These are phyloP conservation scores for Intubia oerlemansii DNA, from an alignment of 2,329 filamentous ascomycete species.

Conservation along the genomic window DNA sequence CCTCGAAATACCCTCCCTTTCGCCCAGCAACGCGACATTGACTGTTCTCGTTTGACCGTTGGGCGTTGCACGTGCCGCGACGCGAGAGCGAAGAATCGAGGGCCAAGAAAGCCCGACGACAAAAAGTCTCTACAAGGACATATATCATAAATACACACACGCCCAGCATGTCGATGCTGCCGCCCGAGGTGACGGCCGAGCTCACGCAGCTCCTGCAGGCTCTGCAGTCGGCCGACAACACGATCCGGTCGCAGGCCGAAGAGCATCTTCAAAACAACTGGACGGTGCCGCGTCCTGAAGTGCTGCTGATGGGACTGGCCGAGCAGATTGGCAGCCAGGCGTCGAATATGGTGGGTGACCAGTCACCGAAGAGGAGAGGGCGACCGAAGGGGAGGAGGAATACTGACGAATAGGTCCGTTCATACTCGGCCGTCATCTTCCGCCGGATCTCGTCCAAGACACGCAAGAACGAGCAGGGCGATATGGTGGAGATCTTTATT, in stretches of 20 bases:
- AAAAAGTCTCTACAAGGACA: too few relatives aligned
- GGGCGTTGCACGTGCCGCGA: too few relatives aligned
- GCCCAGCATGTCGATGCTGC: slow-evolving; percentile 56
- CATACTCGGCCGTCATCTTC: slow-evolving; percentile 86
- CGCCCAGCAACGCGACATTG: not conserved
- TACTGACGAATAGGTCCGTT: slow-evolving; percentile 58
- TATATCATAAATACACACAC: not conserved
- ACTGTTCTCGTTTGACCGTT: too few relatives aligned
- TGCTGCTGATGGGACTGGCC: slow-evolving; percentile 80
- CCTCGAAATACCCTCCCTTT: too few relatives aligned
- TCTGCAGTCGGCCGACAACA: slow-evolving; percentile 78
- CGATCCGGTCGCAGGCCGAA: slow-evolving; percentile 65
- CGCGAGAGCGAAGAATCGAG: too few relatives aligned
- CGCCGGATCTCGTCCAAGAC: slow-evolving; percentile 81
- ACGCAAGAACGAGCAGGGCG: slow-evolving; percentile 50
- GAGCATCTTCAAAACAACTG: slow-evolving; percentile 82
- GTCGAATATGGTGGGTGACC: slow-evolving; percentile 48
- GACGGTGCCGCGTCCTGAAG: slow-evolving; percentile 60
- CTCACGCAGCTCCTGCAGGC: slow-evolving; percentile 72
- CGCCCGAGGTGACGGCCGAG: slow-evolving; percentile 64
- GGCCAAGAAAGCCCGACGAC: too few relatives aligned
- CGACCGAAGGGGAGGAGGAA: too few relatives aligned
- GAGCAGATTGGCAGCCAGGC: slow-evolving; percentile 74
- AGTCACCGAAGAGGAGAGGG: too few relatives aligned
- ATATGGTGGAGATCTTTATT: slow-evolving; percentile 67